Base-by-base conservation (phyloP, 345 rosid species). In the Citrus australasica region DNA sequence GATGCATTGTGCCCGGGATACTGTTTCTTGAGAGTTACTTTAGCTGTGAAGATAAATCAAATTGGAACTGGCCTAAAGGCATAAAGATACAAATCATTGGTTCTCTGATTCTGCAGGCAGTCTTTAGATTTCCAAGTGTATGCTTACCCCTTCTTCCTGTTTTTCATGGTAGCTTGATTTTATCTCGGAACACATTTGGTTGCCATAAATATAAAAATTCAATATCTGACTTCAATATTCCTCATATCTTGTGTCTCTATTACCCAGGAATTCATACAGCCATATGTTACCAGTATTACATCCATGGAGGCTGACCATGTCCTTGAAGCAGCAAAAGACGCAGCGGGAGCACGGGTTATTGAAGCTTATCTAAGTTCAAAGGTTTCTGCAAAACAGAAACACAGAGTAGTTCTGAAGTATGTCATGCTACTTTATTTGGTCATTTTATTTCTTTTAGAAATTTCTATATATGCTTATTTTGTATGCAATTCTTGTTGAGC, bases 21-120 rank as follows among this genome's bases (percentile, higher is more conserved):
- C 83, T 96, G 77, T 94, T 92, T 86, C 94, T 96, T 81, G 99
- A 94, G 40, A 83, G 86, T 82, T 96, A 89, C 88, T 87, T 96
- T 74, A 40, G 84, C 74, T 88, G 84, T 80, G 88, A 69, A 32
- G 91, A 92, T 74, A 92, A 77, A 81, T 82, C 93, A 56, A 78
- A 69, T 61, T 96, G 99, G 97, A 89, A 79, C 75, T 94, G 97
- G 98, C 87, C 97, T 46, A 83, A 81, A 58, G 88, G 92, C 77
- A 58, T 72, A 66, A 94, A 79, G 96, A 96, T 94, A 88, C 95
- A 94, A 74, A 79, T 87, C 79, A 84, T 94, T 87, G 99, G 98
- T 74, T 94, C 95, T 83, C 82, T 94, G 79, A 94, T 96, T 82
- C 95, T 96, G 73, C 98, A 96, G 84, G 84, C 89, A 70, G 79